Base-by-base conservation (phyloP, 352 stramenopile genomes). In the Elongisporangium prolatum region DNA sequence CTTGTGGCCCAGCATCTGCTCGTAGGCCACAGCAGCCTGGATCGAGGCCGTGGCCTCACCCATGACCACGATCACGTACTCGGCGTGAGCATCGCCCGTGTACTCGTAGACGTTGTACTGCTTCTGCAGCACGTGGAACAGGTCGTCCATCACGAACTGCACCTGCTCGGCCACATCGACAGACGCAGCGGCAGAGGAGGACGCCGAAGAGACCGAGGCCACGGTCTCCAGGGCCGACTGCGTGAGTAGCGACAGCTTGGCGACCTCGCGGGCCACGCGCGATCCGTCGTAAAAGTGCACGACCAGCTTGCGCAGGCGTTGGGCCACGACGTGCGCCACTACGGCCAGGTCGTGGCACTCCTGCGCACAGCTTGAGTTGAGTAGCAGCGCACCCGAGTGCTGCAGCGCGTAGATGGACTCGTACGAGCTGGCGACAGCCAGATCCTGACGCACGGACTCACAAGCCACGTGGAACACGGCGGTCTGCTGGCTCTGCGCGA, bases 31-130 rank as follows among this genome's bases (percentile, higher is more conserved):
- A 14, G 77, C 84, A 21, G 88, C 69, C 51, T 86, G 74, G 16
- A 88, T 59, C 10, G 75, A 78, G 9, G 67, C 64, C 2, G 75
- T 69, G 2, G 81, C 85, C 25, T 90, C 75, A 48, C 83, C 83
- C 14, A 91, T 71, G 52, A 90, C 76, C 10, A 93, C 80, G 37
- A 93, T 65, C 4, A 92, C 83, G 60, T 64, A 65, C 69, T 91
- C 76, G 18, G 85, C 85, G 50, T 95, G 78, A 4, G 67, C 14
- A 0, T 72, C 67, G 48, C 85, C 85, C 40, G 74, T 67, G 68
- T 95, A 93, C 65, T 95, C 85, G 71, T 89, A 92, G 50, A 93
- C 70, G 20, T 79, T 74, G 72, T 92, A 92, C 65, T 91, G 79
- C 54, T 78, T 76, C 65, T 89, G 78, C 22, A 89, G 72, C 28